These are phyloP conservation scores for Pseudogymnoascus sp. DNA, from an alignment of 2,329 filamentous ascomycete species.

Conservation along the genomic window DNA sequence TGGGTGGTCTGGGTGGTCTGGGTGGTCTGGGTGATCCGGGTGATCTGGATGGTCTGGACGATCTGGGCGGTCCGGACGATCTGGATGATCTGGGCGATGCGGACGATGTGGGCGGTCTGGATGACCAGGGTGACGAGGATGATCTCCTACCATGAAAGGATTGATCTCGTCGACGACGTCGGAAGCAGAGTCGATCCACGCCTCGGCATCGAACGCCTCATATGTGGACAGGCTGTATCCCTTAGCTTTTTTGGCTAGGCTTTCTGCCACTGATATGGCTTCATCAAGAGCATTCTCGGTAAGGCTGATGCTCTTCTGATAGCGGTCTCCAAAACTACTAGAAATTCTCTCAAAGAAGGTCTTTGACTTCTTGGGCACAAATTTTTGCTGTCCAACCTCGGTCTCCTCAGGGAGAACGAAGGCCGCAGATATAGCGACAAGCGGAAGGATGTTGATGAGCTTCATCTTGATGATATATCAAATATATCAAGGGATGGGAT, in stretches of 20 bases:
- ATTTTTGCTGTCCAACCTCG: conserved; percentile 36
- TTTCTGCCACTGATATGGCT: conserved; percentile 22
- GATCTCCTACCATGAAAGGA: conserved; percentile 15
- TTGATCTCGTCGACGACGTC: conserved; percentile 29
- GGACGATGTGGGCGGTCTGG: background rate
- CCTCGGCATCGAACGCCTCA: conserved; percentile 27
- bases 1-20: conserved; percentile 1
- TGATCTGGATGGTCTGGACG: conserved; percentile 26
- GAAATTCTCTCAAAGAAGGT: conserved; percentile 29
- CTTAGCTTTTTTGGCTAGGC: conserved; percentile 18
- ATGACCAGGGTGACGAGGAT: background rate
- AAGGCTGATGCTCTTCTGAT: conserved; percentile 23
- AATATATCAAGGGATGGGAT: background rate
- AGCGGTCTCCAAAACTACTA: conserved; percentile 24
- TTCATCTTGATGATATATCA: conserved; percentile 26
- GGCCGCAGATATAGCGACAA: conserved; percentile 42
- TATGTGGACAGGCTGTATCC: conserved; percentile 17
- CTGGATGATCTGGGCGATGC: background rate
- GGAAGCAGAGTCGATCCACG: conserved; percentile 29
- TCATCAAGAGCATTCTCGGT: conserved; percentile 27
- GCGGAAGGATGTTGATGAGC: conserved; percentile 38
- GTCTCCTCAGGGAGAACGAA: conserved; percentile 47
- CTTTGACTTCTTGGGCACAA: conserved; percentile 31
- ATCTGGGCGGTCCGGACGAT: background rate
- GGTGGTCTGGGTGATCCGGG: conserved; percentile 17